phyloP scores from a whole-genome alignment of 805 yeast species.

The Nakazawaea ambrosiae region DNA sequence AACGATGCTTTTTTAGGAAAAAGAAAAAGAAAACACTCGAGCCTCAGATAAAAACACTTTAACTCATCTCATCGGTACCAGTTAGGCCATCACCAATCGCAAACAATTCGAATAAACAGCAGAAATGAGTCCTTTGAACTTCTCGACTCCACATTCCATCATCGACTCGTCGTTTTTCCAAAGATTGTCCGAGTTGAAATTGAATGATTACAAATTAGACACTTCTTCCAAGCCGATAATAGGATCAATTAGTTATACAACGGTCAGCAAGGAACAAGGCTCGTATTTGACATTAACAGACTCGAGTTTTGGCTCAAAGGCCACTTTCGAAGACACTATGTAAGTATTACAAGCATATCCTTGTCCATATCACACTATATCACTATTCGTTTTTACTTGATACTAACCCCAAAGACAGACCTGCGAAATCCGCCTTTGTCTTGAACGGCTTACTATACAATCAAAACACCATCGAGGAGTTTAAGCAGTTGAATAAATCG shows the following conservation, averaged over 20 bases:
- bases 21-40: too few relatives aligned
- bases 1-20: too few relatives aligned
- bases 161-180: conserved; percentile 86
- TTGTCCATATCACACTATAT: not conserved
- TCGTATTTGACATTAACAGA: conserved; percentile 24
- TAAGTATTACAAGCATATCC: conserved; percentile 11
- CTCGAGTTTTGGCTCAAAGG: conserved; percentile 23
- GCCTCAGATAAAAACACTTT: too few relatives aligned
- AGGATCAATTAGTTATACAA: conserved; percentile 30
- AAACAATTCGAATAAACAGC: too few relatives aligned
- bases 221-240: conserved; percentile 33
- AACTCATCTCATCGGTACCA: too few relatives aligned
- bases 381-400: too few relatives aligned
- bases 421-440: conserved; percentile 15
- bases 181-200: conserved; percentile 61
- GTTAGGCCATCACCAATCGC: too few relatives aligned
- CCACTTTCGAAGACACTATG: conserved; percentile 12
- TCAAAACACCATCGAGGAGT: conserved; percentile 81
- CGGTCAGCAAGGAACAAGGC: conserved; percentile 22
- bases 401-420: conserved; percentile 2
- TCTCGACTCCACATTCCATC: conserved; percentile 56
- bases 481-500: conserved; percentile 62
- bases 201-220: conserved; percentile 66
- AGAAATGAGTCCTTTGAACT: conserved; percentile 22
- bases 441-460: conserved; percentile 38